Percentiles rank a stretch among this genome's conserved stretches.
phyloP scores from a whole-genome alignment of 345 rosid species.

The Gossypium stocksii region DNA sequence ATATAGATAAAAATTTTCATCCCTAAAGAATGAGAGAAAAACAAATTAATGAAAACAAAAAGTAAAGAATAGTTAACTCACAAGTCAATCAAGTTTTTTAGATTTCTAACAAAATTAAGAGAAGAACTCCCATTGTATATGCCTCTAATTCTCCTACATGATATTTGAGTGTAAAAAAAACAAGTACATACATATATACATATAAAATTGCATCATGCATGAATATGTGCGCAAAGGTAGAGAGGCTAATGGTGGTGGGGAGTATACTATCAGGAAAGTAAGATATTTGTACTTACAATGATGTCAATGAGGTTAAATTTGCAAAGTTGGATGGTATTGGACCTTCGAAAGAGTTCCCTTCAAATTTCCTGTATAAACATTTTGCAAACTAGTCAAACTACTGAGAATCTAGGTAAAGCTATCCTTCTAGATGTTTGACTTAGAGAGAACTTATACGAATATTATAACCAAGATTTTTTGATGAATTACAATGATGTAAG shows the following conservation, averaged over 20 bases:
- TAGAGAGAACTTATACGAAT: background rate
- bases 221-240: background rate
- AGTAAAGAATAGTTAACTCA: conserved; percentile 20
- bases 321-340: conserved; percentile 40
- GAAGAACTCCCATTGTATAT: conserved; percentile 35
- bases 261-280: background rate
- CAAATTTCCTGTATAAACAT: conserved; percentile 27
- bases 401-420: background rate
- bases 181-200: background rate
- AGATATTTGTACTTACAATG: conserved; percentile 29
- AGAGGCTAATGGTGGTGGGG: too few relatives aligned
- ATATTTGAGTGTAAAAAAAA: background rate
- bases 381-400: background rate
- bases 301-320: conserved; percentile 20
- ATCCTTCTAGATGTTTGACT: background rate
- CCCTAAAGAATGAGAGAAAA: background rate
- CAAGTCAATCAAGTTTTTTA: conserved; percentile 36
- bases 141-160: conserved; percentile 35
- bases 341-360: conserved; percentile 39
- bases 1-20: background rate
- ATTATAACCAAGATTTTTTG: background rate
- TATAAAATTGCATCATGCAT: background rate
- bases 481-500: conserved; percentile 22
- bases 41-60: background rate
- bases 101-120: conserved; percentile 31